These are phyloP conservation scores for Aspergillus coremiiformis DNA, from an alignment of 495 filamentous ascomycete genomes.

Conservation along the genomic window DNA sequence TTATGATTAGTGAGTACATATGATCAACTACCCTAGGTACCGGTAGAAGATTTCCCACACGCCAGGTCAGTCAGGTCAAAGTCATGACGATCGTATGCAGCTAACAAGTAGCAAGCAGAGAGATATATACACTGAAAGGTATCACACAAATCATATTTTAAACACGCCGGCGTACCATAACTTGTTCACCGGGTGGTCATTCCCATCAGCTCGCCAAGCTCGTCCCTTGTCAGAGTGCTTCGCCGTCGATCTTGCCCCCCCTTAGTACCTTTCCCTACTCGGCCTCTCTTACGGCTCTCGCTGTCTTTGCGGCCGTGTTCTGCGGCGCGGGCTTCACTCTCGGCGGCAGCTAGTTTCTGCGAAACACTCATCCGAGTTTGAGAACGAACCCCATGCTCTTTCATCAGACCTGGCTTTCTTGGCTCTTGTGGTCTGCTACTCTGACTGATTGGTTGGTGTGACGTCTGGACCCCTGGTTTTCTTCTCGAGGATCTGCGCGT, in stretches of 20 bases:
- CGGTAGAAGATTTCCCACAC: constrained; percentile 18
- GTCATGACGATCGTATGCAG: constrained; percentile 1
- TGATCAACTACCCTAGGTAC: background rate
- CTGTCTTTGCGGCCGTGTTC: constrained; percentile 35
- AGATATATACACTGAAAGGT: constrained; percentile 8
- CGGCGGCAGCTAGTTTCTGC: constrained; percentile 41
- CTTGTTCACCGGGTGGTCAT: constrained; percentile 17
- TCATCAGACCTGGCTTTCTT: background rate
- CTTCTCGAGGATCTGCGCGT: constrained; percentile 29
- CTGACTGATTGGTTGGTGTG: constrained; percentile 28
- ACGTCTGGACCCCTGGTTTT: constrained; percentile 26
- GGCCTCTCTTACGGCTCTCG: constrained; percentile 40
- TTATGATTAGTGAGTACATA: constrained; percentile 6
- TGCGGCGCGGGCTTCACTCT: constrained; percentile 39
- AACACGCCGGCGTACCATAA: constrained; percentile 8
- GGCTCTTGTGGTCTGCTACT: constrained; percentile 1
- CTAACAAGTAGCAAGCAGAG: background rate
- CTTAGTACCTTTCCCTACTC: constrained; percentile 31
- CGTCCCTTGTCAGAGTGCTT: constrained; percentile 66
- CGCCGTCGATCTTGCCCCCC: constrained; percentile 47
- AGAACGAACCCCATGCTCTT: constrained; percentile 15
- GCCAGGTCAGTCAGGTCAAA: constrained; percentile 9
- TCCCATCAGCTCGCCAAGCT: constrained; percentile 57
- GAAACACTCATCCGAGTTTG: constrained; percentile 26
- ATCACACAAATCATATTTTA: constrained; percentile 9